These are phyloP conservation scores for Silene coronaria DNA, from an alignment of 179 eudicot species.

Conservation along the genomic window DNA sequence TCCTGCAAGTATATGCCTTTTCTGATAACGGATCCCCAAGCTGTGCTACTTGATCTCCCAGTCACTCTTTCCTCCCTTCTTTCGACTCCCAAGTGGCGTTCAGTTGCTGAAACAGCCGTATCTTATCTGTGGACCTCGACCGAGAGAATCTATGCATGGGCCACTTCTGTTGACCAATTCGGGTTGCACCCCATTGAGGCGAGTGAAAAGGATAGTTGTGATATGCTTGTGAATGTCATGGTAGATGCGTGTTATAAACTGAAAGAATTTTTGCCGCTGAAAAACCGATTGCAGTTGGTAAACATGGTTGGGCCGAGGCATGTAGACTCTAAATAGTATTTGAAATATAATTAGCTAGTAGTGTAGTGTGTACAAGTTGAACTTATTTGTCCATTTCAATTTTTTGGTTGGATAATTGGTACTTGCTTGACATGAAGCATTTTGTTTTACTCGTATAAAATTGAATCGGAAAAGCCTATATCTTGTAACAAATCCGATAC, in stretches of 20 bases:
- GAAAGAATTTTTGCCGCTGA: conserved; percentile 54
- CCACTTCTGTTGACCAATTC: conserved; percentile 24
- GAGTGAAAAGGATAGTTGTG: conserved; percentile 47
- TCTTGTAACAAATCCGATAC: no score
- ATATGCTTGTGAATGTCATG: conserved; percentile 44
- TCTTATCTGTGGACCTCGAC: conserved; percentile 55
- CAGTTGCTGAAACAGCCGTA: conserved; percentile 52
- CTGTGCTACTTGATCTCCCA: conserved; percentile 69
- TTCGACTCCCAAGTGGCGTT: conserved; percentile 41
- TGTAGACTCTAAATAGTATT: background rate
- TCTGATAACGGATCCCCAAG: conserved; percentile 46
- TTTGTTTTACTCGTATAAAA: no score
- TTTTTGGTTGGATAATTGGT: no score
- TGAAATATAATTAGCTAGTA: no score
- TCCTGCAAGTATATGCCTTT: conserved; percentile 80
- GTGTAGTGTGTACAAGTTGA: no score
- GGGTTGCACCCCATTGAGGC: conserved; percentile 40
- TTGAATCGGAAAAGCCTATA: no score
- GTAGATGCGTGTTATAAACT: conserved; percentile 48
- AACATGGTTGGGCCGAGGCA: conserved; percentile 35
- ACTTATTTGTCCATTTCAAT: no score
- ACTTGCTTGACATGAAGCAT: no score
- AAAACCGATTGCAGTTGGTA: conserved; percentile 72
- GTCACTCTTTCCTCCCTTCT: conserved; percentile 70
- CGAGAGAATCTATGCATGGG: conserved; percentile 57